These are phyloP conservation scores for Pisolithus sp. DNA, from an alignment of 768 basidiomycete genomes.

Conservation along the genomic window DNA sequence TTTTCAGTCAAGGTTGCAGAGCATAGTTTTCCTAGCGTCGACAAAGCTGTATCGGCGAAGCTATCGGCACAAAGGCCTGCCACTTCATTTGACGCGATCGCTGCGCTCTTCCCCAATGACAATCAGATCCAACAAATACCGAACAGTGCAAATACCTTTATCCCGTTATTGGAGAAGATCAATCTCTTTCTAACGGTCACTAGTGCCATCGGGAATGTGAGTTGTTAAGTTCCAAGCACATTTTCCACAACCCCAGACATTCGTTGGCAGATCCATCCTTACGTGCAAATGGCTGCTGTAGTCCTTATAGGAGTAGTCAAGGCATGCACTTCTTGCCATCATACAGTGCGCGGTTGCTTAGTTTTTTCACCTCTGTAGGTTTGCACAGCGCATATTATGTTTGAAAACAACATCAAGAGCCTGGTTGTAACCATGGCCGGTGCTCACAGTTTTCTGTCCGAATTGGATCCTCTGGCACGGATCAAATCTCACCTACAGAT, in stretches of 20 bases:
- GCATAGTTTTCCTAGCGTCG: too few relatives aligned
- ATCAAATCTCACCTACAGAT: conserved; percentile 5
- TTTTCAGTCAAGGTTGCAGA: conserved; percentile 2
- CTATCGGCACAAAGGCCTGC: not conserved
- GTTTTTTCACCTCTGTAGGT: not conserved
- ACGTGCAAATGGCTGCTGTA: conserved; percentile 6
- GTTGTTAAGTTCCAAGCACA: not conserved
- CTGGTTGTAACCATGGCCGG: conserved; percentile 6
- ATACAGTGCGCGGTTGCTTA: not conserved
- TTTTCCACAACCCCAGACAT: not conserved
- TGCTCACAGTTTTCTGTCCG: conserved; percentile 5
- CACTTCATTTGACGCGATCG: not conserved
- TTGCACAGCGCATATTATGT: not conserved
- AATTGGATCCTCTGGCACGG: not conserved
- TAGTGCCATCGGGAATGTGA: conserved; percentile 1
- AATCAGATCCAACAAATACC: not conserved
- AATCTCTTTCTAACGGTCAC: conserved; percentile 1
- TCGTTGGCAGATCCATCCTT: conserved; percentile 8
- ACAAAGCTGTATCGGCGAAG: too few relatives aligned
- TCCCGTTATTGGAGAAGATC: conserved; percentile 6
- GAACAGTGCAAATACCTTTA: not conserved
- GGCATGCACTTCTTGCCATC: not conserved
- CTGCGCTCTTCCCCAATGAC: not conserved
- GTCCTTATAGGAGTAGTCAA: conserved; percentile 2
- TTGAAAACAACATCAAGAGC: conserved; percentile 1